Evolutionary conservation across 2,329 filamentous ascomycete genomes (phyloP).

Genomic region (Xylaria sp.): DNA sequence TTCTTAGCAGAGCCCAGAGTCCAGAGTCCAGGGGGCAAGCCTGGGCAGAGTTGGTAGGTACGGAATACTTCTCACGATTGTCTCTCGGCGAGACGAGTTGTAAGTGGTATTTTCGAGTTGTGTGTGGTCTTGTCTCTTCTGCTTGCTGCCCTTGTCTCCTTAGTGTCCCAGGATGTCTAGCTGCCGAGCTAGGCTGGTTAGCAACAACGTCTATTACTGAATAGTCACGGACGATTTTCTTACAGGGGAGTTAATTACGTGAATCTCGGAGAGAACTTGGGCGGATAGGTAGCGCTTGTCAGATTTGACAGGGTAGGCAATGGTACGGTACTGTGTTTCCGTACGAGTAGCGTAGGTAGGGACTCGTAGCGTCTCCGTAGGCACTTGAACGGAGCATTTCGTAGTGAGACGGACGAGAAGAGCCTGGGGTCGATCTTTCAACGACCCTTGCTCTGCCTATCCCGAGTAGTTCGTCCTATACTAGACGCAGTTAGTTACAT

Average conservation of each 20-base stretch:
- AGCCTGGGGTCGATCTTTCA: constrained; percentile 17
- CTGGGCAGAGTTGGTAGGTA: neutral
- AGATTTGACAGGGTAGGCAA: constrained; percentile 13
- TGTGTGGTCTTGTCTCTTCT: neutral
- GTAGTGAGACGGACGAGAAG: constrained; percentile 8
- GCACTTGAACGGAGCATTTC: too few relatives aligned
- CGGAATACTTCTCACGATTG: neutral
- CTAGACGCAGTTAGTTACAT: neutral
- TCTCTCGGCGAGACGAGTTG: too few relatives aligned
- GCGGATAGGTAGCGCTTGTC: constrained; percentile 27
- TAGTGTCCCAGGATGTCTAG: neutral
- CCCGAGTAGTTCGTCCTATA: neutral
- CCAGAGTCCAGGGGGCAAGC: neutral
- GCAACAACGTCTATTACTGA: neutral
- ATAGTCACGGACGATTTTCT: neutral
- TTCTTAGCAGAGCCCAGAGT: neutral
- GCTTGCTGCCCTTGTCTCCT: neutral
- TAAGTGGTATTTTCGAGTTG: neutral
- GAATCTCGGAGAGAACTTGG: constrained; percentile 25
- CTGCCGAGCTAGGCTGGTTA: neutral
- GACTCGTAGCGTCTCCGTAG: too few relatives aligned
- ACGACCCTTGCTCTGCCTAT: constrained; percentile 6
- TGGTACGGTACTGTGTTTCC: neutral
- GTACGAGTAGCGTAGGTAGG: too few relatives aligned
- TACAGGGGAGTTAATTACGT: constrained; percentile 9